phyloP scores from a whole-genome alignment of 2,329 filamentous ascomycete species.

The Fusarium pseudograminearum region DNA sequence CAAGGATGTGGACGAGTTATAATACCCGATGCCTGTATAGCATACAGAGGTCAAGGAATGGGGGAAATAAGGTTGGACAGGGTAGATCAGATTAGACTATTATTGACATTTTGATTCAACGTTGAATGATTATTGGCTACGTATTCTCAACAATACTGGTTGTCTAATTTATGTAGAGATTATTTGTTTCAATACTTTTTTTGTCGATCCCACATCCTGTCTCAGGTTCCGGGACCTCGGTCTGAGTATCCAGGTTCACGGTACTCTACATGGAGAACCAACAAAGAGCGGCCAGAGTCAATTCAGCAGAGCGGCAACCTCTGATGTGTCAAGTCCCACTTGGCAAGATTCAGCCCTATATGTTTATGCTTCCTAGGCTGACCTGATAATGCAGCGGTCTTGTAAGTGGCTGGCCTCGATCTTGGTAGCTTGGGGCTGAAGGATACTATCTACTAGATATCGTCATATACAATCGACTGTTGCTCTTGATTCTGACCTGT shows the following conservation, averaged over 20 bases:
- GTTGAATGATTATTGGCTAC: constrained; percentile 27
- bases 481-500: neutral
- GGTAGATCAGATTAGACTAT: constrained; percentile 25
- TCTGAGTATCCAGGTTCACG: neutral
- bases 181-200: neutral
- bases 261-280: neutral
- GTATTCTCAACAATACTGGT: constrained; percentile 21
- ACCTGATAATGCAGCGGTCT: constrained; percentile 27
- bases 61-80: constrained; percentile 15
- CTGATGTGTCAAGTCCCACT: constrained; percentile 34
- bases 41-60: constrained; percentile 25
- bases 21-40: constrained; percentile 44
- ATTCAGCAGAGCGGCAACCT: constrained; percentile 9
- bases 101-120: constrained; percentile 18
- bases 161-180: constrained; percentile 19
- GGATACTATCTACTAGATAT: neutral
- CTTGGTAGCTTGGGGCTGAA: constrained; percentile 5
- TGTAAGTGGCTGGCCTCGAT: constrained; percentile 21
- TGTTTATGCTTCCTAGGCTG: constrained; percentile 21
- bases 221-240: constrained; percentile 27
- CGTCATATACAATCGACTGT: neutral
- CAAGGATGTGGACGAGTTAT: constrained; percentile 26
- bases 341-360: constrained; percentile 44
- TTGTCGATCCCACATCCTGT: constrained; percentile 35
- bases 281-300: constrained; percentile 8